Evolutionary conservation across 345 rosid species (phyloP).

Genomic region (Firmiana major): DNA sequence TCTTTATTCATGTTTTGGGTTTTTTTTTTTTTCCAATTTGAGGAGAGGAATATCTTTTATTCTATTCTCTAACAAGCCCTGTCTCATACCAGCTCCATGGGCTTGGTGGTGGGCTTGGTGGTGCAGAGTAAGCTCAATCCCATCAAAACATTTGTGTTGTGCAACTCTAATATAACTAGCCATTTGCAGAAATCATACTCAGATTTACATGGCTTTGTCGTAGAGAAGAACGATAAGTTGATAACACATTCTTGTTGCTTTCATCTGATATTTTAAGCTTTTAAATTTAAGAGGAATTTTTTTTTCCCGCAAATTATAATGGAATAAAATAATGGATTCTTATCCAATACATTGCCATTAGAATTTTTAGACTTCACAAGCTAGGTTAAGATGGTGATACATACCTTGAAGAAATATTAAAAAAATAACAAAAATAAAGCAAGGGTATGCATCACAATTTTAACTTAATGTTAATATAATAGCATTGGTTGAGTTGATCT

Average conservation of each 20-base stretch:
- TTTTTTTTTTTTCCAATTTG: neutral
- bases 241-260: neutral
- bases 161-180: neutral
- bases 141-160: neutral
- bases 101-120: neutral
- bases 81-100: neutral
- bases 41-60: neutral
- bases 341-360: too few relatives aligned
- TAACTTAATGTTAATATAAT: too few relatives aligned
- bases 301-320: neutral
- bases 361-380: too few relatives aligned
- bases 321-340: neutral
- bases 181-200: neutral
- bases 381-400: too few relatives aligned
- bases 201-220: neutral
- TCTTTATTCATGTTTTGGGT: neutral
- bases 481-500: too few relatives aligned
- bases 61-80: neutral
- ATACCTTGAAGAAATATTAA: too few relatives aligned
- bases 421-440: too few relatives aligned
- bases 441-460: too few relatives aligned
- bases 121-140: neutral
- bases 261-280: neutral
- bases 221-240: neutral
- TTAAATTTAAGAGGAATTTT: neutral